A percentile compares a stretch with the other conserved stretches of the same genome.
Conservation (phyloP, 129 eudicot genomes). For the Smallanthus sonchifolius region DNA sequence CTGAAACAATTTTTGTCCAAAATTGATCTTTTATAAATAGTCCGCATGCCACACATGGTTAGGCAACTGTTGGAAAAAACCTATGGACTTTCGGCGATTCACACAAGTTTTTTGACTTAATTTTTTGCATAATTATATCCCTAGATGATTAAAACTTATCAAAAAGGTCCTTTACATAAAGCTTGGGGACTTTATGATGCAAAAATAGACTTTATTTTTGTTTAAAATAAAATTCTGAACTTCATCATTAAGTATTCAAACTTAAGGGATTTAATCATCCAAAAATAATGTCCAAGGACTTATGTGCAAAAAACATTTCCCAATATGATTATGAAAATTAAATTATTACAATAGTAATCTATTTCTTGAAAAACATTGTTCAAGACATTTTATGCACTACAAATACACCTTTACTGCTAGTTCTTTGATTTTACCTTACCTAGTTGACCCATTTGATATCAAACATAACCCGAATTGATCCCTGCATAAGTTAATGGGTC, state of each 20-base stretch:
- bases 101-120: background rate
- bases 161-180: too few species aligned
- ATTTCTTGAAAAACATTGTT: background rate
- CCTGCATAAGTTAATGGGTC: background rate
- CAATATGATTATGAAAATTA: background rate
- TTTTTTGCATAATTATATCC: too few species aligned
- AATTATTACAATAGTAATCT: background rate
- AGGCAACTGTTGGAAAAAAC: background rate
- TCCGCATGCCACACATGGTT: background rate
- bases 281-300: background rate
- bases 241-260: too few species aligned
- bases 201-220: too few species aligned
- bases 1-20: background rate
- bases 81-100: background rate
- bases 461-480: background rate
- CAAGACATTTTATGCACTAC: background rate
- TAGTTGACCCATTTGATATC: background rate
- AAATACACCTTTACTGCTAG: background rate
- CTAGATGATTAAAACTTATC: too few species aligned
- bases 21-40: background rate
- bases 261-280: too few species aligned
- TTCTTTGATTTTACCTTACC: background rate
- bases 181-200: too few species aligned
- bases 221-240: too few species aligned
- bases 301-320: background rate